A percentile compares a stretch with the other conserved stretches of the same genome.
These are phyloP conservation scores for Plectosphaerella sp. DNA, from an alignment of 2,329 filamentous ascomycete species.

Conservation along the genomic window DNA sequence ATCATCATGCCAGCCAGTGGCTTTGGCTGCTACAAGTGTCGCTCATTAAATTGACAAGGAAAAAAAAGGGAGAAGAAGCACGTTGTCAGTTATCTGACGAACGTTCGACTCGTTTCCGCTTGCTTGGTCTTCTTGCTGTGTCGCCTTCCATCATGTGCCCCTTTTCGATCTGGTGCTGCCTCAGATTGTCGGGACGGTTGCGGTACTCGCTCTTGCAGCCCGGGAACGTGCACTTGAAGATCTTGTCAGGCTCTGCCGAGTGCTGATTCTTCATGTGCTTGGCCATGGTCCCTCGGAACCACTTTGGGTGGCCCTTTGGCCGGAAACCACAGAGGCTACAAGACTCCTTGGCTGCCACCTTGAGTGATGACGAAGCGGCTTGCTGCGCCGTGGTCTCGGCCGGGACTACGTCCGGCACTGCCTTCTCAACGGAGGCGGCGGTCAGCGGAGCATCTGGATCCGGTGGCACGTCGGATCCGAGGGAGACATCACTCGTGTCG, in stretches of 20 bases:
- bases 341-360: conserved; percentile 37
- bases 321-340: conserved; percentile 52
- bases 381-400: too few relatives aligned
- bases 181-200: conserved; percentile 51
- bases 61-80: too few relatives aligned
- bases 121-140: conserved; percentile 31
- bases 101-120: conserved; percentile 39
- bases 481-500: background rate
- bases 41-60: too few relatives aligned
- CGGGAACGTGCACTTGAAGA: conserved; percentile 49
- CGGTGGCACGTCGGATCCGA: background rate
- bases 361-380: conserved; percentile 8
- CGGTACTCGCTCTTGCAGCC: conserved; percentile 51
- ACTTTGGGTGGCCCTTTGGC: conserved; percentile 51
- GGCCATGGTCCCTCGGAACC: conserved; percentile 55
- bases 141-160: conserved; percentile 46
- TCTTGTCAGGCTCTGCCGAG: conserved; percentile 40
- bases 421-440: too few relatives aligned
- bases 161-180: conserved; percentile 54
- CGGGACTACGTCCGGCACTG: too few relatives aligned
- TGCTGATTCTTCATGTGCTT: conserved; percentile 55
- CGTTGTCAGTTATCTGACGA: background rate
- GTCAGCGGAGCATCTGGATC: too few relatives aligned
- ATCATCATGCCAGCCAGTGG: too few relatives aligned
- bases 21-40: too few relatives aligned